These are phyloP conservation scores for Davidsoniella virescens DNA, from an alignment of 2,329 filamentous ascomycete genomes.

Conservation along the genomic window DNA sequence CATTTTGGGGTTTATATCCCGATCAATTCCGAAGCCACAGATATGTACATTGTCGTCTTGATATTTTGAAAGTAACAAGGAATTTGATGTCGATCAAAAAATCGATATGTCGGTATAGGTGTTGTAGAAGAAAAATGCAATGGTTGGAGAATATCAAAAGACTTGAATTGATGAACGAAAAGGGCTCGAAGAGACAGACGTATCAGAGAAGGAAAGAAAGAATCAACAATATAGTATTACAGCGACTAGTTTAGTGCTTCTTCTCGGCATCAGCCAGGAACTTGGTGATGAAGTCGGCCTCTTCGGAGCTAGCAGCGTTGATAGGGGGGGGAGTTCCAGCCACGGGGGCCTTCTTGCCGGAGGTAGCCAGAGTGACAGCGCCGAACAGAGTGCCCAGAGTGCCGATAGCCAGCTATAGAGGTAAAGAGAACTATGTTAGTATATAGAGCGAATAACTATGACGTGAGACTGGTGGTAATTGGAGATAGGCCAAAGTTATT, in stretches of 20 bases:
- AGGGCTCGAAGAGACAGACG: too few species aligned
- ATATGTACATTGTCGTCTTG: too few species aligned
- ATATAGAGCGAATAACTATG: not conserved
- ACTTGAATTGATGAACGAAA: too few species aligned
- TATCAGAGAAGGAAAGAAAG: too few species aligned
- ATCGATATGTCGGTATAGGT: too few species aligned
- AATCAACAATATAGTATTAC: not conserved
- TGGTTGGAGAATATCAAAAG: too few species aligned
- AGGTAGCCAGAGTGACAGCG: conserved; percentile 28
- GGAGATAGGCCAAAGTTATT: not conserved
- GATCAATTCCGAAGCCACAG: too few species aligned
- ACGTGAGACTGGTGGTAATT: conserved; percentile 2
- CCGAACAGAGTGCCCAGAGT: conserved; percentile 36
- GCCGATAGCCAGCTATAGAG: conserved; percentile 35
- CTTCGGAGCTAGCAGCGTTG: conserved; percentile 45
- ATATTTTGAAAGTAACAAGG: too few species aligned
- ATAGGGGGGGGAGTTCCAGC: conserved; percentile 37
- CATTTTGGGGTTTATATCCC: too few species aligned
- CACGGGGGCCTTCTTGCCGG: conserved; percentile 27
- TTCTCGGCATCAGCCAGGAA: conserved; percentile 22
- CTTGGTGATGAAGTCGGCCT: conserved; percentile 47
- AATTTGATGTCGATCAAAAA: too few species aligned
- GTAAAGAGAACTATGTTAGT: conserved; percentile 13
- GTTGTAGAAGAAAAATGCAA: too few species aligned
- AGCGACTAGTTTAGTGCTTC: conserved; percentile 9